Conservation (phyloP, 345 rosid species). For the Heritiera littoralis region DNA sequence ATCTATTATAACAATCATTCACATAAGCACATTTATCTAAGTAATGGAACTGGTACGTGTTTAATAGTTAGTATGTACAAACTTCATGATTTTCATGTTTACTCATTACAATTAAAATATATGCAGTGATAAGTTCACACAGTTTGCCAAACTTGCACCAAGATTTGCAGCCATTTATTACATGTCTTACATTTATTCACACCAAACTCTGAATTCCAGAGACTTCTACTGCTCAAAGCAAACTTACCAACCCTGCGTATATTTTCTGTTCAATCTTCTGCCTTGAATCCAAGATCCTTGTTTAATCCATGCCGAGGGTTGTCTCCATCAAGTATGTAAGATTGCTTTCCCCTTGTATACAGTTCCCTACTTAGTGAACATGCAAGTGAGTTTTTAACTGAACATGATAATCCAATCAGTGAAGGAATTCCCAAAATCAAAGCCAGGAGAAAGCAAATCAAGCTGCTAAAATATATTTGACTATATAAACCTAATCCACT, state of each 20-base stretch:
- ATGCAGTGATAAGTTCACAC: not conserved
- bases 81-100: not conserved
- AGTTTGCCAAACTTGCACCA: not conserved
- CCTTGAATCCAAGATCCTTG: constrained; percentile 81
- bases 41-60: not conserved
- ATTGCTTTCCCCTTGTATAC: constrained; percentile 62
- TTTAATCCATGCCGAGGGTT: constrained; percentile 91
- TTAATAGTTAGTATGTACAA: not conserved
- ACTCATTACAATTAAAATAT: not conserved
- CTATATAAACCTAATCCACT: constrained; percentile 87
- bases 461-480: not conserved
- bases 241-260: constrained; percentile 91
- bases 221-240: constrained; percentile 10
- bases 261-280: constrained; percentile 88
- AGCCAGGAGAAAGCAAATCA: not conserved
- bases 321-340: constrained; percentile 93
- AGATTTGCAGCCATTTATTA: not conserved
- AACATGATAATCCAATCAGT: not conserved
- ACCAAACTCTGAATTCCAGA: not conserved
- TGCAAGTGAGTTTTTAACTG: constrained; percentile 94
- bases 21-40: not conserved
- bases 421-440: not conserved
- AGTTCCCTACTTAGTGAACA: constrained; percentile 74
- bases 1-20: not conserved
- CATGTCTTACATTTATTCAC: not conserved